Conservation (phyloP, 2,329 filamentous ascomycete species). For the Neopestalotiopsis sp. region DNA sequence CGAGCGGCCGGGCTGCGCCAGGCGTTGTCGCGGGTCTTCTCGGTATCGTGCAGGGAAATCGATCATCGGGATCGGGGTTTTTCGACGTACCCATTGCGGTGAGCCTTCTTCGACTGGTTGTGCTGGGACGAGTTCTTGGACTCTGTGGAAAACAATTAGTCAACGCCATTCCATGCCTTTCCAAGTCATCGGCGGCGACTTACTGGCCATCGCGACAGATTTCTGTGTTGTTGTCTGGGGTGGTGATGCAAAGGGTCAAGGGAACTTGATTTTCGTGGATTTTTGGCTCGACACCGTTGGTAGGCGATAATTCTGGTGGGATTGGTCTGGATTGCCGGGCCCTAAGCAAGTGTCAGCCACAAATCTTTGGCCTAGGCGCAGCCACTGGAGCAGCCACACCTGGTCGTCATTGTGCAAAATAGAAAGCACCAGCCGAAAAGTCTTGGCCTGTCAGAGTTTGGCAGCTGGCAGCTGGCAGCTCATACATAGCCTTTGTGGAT, state of each 20-base stretch:
- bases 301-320: slow-evolving; percentile 29
- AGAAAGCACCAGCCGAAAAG: no score
- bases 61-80: neutral
- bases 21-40: neutral
- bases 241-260: slow-evolving; percentile 17
- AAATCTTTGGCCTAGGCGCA: neutral
- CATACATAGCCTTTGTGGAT: no score
- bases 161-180: slow-evolving; percentile 26
- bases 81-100: slow-evolving; percentile 90
- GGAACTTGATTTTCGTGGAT: slow-evolving; percentile 14
- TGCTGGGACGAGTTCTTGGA: slow-evolving; percentile 99
- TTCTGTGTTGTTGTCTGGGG: slow-evolving; percentile 21
- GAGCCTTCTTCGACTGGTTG: slow-evolving; percentile 98
- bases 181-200: neutral
- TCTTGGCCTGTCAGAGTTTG: no score
- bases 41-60: neutral
- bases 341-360: slow-evolving; percentile 7
- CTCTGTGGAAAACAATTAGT: slow-evolving; percentile 62
- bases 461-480: no score
- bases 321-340: slow-evolving; percentile 18
- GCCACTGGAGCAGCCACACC: neutral
- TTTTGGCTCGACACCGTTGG: slow-evolving; percentile 7
- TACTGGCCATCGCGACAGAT: slow-evolving; percentile 73
- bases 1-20: neutral
- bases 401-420: no score